Evolutionary conservation across 306 rosid genomes (phyloP).

Genomic region (Dryas drummondii): DNA sequence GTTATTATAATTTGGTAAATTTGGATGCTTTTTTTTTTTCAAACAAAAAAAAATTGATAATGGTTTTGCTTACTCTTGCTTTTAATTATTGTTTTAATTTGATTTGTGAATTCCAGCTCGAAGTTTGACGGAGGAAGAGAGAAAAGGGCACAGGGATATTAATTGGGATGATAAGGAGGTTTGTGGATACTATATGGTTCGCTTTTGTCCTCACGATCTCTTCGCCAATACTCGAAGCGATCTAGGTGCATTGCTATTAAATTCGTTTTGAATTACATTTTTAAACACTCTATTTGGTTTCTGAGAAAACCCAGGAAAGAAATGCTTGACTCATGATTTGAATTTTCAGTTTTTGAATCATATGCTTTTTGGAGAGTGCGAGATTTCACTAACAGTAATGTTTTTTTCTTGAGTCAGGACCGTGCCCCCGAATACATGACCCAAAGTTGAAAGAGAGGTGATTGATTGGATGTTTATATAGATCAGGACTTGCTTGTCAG

Average conservation of each 20-base stretch:
- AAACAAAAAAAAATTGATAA: too few species aligned
- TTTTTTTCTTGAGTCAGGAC: slow-evolving; percentile 48
- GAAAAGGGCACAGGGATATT: slow-evolving; percentile 67
- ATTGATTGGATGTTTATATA: background rate
- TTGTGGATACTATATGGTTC: slow-evolving; percentile 79
- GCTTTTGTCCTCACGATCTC: slow-evolving; percentile 97
- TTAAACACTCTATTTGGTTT: background rate
- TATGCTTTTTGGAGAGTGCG: slow-evolving; percentile 5
- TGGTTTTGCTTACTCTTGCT: background rate
- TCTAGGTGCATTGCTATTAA: slow-evolving; percentile 61
- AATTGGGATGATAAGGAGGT: slow-evolving; percentile 90
- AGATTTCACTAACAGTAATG: background rate
- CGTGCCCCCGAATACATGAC: slow-evolving; percentile 76
- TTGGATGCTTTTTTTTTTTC: too few species aligned
- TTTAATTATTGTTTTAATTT: background rate
- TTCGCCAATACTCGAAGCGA: slow-evolving; percentile 86
- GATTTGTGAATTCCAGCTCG: slow-evolving; percentile 53
- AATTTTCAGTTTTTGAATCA: background rate
- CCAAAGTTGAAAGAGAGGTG: slow-evolving; percentile 80
- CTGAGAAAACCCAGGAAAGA: background rate
- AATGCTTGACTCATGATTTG: background rate
- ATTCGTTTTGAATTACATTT: background rate
- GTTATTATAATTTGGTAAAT: background rate
- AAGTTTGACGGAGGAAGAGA: slow-evolving; percentile 83
- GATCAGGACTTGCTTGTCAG: background rate